Evolutionary conservation across 2,329 filamentous ascomycete genomes (phyloP).

Genomic region (Penicillium decumbens): DNA sequence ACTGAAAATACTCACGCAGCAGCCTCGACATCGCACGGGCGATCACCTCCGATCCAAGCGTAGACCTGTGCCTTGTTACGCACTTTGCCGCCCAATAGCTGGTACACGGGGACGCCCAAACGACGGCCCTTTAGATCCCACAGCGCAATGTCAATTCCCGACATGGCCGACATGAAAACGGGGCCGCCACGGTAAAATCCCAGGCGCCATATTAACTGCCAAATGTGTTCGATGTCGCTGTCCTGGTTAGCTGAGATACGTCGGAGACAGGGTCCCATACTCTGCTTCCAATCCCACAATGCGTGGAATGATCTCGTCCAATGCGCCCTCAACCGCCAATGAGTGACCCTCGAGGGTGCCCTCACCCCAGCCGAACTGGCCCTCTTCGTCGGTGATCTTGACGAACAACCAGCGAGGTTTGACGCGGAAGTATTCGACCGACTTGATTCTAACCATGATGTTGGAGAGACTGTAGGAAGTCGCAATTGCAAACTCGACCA

Average conservation of each 20-base stretch:
- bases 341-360: constrained; percentile 70
- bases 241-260: background rate
- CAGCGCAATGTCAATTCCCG: constrained; percentile 72
- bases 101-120: constrained; percentile 64
- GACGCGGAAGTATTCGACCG: constrained; percentile 69
- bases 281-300: constrained; percentile 66
- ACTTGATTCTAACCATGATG: constrained; percentile 60
- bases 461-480: background rate
- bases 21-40: constrained; percentile 60
- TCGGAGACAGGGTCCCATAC: constrained; percentile 41
- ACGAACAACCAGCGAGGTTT: constrained; percentile 75
- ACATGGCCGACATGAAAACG: constrained; percentile 73
- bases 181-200: constrained; percentile 74
- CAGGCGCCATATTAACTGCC: constrained; percentile 67
- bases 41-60: constrained; percentile 72
- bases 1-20: constrained; percentile 42
- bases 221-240: constrained; percentile 76
- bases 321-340: constrained; percentile 67
- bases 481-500: background rate
- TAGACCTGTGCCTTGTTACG: constrained; percentile 67
- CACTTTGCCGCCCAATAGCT: constrained; percentile 69
- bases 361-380: constrained; percentile 67
- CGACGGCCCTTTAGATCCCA: constrained; percentile 72
- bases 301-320: constrained; percentile 61
- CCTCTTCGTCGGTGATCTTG: constrained; percentile 67